Conservation (phyloP, 768 basidiomycete species). For the Pleurotus citrinopileatus region DNA sequence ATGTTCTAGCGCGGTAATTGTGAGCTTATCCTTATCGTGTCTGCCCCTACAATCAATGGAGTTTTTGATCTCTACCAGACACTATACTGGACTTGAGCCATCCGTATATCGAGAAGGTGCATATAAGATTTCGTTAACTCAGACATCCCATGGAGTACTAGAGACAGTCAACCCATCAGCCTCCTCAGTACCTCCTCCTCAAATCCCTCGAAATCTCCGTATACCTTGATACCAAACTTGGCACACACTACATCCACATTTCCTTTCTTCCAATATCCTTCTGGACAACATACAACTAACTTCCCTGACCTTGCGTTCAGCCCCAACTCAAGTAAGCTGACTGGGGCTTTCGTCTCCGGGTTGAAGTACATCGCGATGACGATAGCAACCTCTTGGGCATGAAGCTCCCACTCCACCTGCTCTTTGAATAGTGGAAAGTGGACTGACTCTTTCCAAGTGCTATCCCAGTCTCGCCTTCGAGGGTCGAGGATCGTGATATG, state of each 20-base stretch:
- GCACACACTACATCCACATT: slow-evolving; percentile 12
- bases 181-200: neutral
- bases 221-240: neutral
- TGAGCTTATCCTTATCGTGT: no score
- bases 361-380: slow-evolving; percentile 12
- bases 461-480: slow-evolving; percentile 10
- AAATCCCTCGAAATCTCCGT: neutral
- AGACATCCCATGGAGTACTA: no score
- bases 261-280: slow-evolving; percentile 11
- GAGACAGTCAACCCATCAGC: no score
- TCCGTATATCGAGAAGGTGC: no score
- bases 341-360: slow-evolving; percentile 10
- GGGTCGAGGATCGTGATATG: slow-evolving; percentile 12
- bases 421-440: slow-evolving; percentile 4
- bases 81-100: no score
- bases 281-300: slow-evolving; percentile 11
- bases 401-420: slow-evolving; percentile 12
- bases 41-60: no score
- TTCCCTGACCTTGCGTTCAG: slow-evolving; percentile 10
- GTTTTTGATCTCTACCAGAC: no score
- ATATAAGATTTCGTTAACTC: no score
- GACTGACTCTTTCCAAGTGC: slow-evolving; percentile 10
- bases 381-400: slow-evolving; percentile 10
- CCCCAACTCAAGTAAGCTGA: slow-evolving; percentile 12
- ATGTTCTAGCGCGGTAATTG: no score